Percentiles rank a stretch among this genome's conserved stretches.
phyloP scores from a whole-genome alignment of 176 grass and related monocot species.

The Phragmites australis region DNA sequence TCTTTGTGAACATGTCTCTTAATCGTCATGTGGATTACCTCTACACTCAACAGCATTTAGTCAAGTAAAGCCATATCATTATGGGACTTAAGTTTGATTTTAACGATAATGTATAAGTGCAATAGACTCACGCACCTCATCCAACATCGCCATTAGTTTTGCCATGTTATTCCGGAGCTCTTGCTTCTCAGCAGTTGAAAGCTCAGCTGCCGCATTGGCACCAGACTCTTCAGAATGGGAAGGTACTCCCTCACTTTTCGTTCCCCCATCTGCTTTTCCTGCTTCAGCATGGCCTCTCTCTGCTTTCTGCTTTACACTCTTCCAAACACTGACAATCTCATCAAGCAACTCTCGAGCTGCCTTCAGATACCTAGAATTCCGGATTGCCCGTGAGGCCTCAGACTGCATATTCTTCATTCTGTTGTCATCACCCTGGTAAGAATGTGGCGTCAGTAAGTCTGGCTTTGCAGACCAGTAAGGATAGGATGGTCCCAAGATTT shows the following conservation, averaged over 20 bases:
- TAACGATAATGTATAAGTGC: slow-evolving; percentile 13
- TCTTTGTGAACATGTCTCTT: not conserved
- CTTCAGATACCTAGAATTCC: slow-evolving; percentile 87
- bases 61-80: slow-evolving; percentile 3
- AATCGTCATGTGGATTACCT: not conserved
- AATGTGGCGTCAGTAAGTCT: slow-evolving; percentile 46
- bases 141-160: slow-evolving; percentile 83
- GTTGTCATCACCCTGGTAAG: slow-evolving; percentile 65
- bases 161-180: slow-evolving; percentile 95
- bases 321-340: slow-evolving; percentile 83
- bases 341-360: slow-evolving; percentile 92
- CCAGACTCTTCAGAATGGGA: slow-evolving; percentile 58
- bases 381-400: slow-evolving; percentile 52
- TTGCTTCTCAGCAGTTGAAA: slow-evolving; percentile 84
- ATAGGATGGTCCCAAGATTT: slow-evolving; percentile 70
- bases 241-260: slow-evolving; percentile 58
- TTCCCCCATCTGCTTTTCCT: slow-evolving; percentile 42
- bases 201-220: slow-evolving; percentile 54
- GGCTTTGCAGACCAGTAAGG: slow-evolving; percentile 65
- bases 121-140: slow-evolving; percentile 68
- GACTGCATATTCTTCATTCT: slow-evolving; percentile 74
- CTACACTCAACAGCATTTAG: not conserved
- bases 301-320: slow-evolving; percentile 69
- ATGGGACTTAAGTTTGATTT: slow-evolving; percentile 18
- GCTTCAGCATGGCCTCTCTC: slow-evolving; percentile 51